Evolutionary conservation across 306 rosid species (phyloP).

Genomic region (Rosa lucieae): DNA sequence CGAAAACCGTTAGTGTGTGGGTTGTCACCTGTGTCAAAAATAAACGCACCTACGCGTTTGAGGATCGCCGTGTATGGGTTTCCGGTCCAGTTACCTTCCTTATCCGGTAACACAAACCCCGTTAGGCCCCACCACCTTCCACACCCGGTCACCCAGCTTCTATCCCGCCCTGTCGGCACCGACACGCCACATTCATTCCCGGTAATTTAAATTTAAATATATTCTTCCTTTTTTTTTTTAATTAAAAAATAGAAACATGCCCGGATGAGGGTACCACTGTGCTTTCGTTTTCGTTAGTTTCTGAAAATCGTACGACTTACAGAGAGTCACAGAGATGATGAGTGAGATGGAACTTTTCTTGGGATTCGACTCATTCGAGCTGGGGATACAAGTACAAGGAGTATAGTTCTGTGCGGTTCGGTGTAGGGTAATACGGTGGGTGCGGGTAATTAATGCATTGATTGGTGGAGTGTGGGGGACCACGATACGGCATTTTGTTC

Average conservation of each 20-base stretch:
- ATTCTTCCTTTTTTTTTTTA: not conserved
- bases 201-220: slow-evolving; percentile 18
- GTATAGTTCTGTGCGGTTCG: not conserved
- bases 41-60: slow-evolving; percentile 29
- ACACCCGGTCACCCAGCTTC: slow-evolving; percentile 30
- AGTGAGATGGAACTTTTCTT: not conserved
- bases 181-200: slow-evolving; percentile 56
- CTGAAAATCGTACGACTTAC: not conserved
- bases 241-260: not conserved
- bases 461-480: slow-evolving; percentile 25
- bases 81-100: slow-evolving; percentile 10
- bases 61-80: slow-evolving; percentile 1
- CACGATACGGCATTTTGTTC: not conserved
- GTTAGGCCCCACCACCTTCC: slow-evolving; percentile 5
- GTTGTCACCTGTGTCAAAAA: slow-evolving; percentile 22
- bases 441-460: not conserved
- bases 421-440: slow-evolving; percentile 12
- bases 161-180: slow-evolving; percentile 58
- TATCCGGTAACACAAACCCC: slow-evolving; percentile 12
- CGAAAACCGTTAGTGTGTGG: slow-evolving; percentile 3
- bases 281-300: slow-evolving; percentile 12
- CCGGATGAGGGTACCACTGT: not conserved
- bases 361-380: not conserved
- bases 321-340: not conserved
- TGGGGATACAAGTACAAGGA: not conserved